These are phyloP conservation scores for Saprolegnia parasitica DNA, from an alignment of 352 stramenopile genomes.

Conservation along the genomic window DNA sequence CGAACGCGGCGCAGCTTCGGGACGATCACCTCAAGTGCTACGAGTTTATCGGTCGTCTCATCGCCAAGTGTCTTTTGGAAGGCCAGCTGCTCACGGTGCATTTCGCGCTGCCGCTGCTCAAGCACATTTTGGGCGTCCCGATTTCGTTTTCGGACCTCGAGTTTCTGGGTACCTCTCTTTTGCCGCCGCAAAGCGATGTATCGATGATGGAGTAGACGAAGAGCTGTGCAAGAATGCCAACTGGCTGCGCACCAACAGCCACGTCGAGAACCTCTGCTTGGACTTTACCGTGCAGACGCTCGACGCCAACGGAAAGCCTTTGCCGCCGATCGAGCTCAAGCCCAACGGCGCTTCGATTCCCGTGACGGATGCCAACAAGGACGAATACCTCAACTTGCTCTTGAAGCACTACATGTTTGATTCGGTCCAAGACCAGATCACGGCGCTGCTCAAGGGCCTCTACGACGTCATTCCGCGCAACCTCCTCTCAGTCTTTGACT, in stretches of 20 bases:
- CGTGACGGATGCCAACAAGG: constrained; percentile 93
- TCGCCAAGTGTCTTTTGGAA: constrained; percentile 72
- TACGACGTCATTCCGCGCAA: constrained; percentile 86
- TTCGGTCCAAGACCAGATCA: constrained; percentile 85
- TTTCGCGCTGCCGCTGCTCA: constrained; percentile 73
- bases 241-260: constrained; percentile 63
- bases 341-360: constrained; percentile 80
- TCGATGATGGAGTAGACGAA: constrained; percentile 37
- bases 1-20: constrained; percentile 61
- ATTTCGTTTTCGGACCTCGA: constrained; percentile 29
- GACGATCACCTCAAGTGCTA: constrained; percentile 69
- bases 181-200: no score
- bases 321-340: constrained; percentile 86
- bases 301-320: constrained; percentile 43
- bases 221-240: constrained; percentile 61
- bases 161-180: constrained; percentile 52
- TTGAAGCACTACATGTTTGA: constrained; percentile 93
- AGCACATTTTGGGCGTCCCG: constrained; percentile 57
- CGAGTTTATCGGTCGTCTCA: constrained; percentile 67
- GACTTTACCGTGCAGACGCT: constrained; percentile 69
- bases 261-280: constrained; percentile 57
- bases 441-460: constrained; percentile 87
- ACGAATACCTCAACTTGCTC: constrained; percentile 94
- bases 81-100: constrained; percentile 72
- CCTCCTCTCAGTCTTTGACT: constrained; percentile 88